Evolutionary conservation across 805 yeast species (phyloP), one percentile per base, ranked within the genome.

Genomic region (Maudiozyma saulgeensis): DNA sequence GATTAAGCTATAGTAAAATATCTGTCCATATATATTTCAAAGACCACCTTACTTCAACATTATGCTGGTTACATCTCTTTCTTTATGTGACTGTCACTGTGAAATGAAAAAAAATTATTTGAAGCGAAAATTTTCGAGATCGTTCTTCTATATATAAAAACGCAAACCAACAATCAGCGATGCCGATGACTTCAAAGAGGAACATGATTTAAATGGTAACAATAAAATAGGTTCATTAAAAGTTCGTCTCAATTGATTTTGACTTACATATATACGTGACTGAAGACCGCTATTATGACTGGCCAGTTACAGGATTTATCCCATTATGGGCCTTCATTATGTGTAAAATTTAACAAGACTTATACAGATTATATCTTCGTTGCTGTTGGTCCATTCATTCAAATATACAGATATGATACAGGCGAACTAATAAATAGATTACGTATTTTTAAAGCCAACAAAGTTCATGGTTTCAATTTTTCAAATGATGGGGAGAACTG

Each of bases 401-500:
- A 78, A 55, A 66, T 80, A 1, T 83, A 78, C 62, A 70, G 77
- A 52, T 71, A 78, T 59, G 59, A 55, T 15, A 60, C 69, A 0
- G 70, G 72, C 5, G 48, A 60, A 21, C 62, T 77, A 19, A 26
- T 79, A 2, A 64, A 60, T 49, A 60, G 68, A 19, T 66, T 68
- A 39, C 71, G 73, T 47, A 64, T 87, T 1, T 85, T 91, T 62
- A 63, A 66, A n/a, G 72, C 80, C 48, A 87, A 87, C 66, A 90
- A 88, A 61, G 81, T 91, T 37, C 97, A 91, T 62, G 85, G 87
- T n/a, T 78, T 91, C 32, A 64, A 73, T 2, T 62, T 79, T 8
- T 46, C 50, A 16, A 65, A 62, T 5, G 65, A 67, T 1, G 68
- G 64, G 1, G 51, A 61, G 0, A 55, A 72, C 4, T 48, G 51